Percentiles rank a stretch among this genome's conserved stretches.
phyloP scores from a whole-genome alignment of 331 rosid genomes.

The Stylosanthes scabra region DNA sequence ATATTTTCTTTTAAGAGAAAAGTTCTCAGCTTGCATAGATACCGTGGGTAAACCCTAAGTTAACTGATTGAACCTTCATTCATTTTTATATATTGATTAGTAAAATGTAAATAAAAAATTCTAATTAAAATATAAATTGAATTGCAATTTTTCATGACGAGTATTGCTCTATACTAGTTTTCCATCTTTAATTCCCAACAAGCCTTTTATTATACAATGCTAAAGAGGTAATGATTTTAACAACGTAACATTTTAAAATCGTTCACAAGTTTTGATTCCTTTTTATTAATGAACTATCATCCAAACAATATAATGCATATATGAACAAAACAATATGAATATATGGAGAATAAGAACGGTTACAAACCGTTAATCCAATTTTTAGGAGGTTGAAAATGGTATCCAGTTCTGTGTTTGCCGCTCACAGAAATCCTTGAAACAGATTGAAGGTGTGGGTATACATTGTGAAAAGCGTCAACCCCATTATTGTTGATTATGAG shows the following conservation, averaged over 20 bases:
- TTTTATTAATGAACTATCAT: not conserved
- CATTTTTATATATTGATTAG: no score
- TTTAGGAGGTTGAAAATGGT: slow-evolving; percentile 73
- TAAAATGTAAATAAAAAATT: no score
- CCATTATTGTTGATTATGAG: slow-evolving; percentile 44
- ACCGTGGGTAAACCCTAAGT: not conserved
- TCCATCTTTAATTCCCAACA: not conserved
- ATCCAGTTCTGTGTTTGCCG: slow-evolving; percentile 62
- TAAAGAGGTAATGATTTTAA: not conserved
- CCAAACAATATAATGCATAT: not conserved
- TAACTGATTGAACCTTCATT: no score
- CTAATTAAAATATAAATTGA: no score
- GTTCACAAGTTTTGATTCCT: not conserved
- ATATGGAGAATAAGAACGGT: not conserved
- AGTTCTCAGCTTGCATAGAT: not conserved
- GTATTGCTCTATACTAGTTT: not conserved
- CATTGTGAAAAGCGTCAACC: slow-evolving; percentile 61
- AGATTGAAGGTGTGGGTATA: slow-evolving; percentile 59
- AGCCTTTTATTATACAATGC: not conserved
- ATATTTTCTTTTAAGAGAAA: not conserved
- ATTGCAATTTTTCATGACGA: not conserved
- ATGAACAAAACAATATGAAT: no score
- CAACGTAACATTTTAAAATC: not conserved
- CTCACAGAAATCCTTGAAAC: slow-evolving; percentile 23
- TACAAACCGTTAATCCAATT: slow-evolving; percentile 75